phyloP scores from a whole-genome alignment of 73 alveolate genomes.

The Paramecium caudatum region DNA sequence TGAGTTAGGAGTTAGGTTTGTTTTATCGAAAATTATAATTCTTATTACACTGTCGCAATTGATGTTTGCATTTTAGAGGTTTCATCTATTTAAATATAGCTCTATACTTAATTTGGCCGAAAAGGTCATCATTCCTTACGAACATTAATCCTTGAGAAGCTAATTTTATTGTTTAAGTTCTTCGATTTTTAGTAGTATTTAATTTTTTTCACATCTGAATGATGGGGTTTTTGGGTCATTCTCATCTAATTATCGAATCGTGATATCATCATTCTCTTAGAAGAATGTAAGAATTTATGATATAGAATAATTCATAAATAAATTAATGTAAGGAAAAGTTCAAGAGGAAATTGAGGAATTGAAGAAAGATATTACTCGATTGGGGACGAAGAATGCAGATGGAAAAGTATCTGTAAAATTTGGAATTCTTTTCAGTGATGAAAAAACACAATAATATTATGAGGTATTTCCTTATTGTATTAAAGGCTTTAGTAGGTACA shows the following conservation, averaged over 20 bases:
- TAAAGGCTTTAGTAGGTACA: conserved; percentile 64
- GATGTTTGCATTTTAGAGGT: neutral
- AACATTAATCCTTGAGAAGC: neutral
- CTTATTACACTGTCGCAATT: neutral
- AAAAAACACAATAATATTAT: conserved; percentile 59
- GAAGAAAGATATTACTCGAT: conserved; percentile 36
- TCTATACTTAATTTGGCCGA: neutral
- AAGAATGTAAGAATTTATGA: conserved; percentile 17
- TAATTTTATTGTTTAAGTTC: conserved; percentile 31
- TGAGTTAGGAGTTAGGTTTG: neutral
- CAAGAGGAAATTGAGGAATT: conserved; percentile 62
- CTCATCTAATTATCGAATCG: neutral
- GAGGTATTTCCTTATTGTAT: conserved; percentile 38
- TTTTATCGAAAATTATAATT: neutral
- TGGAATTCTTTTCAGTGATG: conserved; percentile 58
- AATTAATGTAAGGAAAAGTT: conserved; percentile 9
- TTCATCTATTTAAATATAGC: neutral
- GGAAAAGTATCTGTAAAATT: conserved; percentile 51
- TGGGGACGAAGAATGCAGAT: conserved; percentile 55
- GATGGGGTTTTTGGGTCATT: conserved; percentile 8
- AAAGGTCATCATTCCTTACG: neutral
- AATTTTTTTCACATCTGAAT: neutral
- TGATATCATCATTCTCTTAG: conserved; percentile 24
- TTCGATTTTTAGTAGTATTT: neutral
- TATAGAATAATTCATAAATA: conserved; percentile 26